These are phyloP conservation scores for Exophiala oligosperma DNA, from an alignment of 2,329 filamentous ascomycete genomes.

Conservation along the genomic window DNA sequence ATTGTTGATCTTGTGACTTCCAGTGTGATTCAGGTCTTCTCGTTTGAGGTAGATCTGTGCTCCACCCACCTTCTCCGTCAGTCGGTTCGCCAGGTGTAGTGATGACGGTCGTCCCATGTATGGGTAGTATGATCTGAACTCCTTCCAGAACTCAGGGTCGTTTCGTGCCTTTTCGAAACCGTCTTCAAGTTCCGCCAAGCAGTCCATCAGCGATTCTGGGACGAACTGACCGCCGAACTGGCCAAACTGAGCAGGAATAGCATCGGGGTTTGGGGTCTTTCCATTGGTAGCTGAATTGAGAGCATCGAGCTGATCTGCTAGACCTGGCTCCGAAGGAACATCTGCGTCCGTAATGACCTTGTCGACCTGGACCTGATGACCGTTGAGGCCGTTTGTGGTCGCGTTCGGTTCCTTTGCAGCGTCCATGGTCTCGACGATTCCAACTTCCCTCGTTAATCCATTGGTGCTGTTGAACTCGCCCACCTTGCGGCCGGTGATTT, in stretches of 20 bases:
- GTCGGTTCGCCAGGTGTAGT: slow-evolving; percentile 80
- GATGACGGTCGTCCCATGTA: slow-evolving; percentile 96
- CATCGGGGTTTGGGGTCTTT: slow-evolving; percentile 41
- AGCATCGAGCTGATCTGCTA: slow-evolving; percentile 82
- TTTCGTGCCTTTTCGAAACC: slow-evolving; percentile 87
- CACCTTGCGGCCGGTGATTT: slow-evolving; percentile 61
- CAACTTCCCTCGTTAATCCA: slow-evolving; percentile 62
- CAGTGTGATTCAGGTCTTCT: slow-evolving; percentile 96
- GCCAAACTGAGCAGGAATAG: slow-evolving; percentile 83
- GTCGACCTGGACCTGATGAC: slow-evolving; percentile 60
- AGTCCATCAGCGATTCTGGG: slow-evolving; percentile 97
- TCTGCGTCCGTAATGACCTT: slow-evolving; percentile 64
- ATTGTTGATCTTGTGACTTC: slow-evolving; percentile 99
- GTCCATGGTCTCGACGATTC: slow-evolving; percentile 67
- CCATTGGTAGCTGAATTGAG: slow-evolving; percentile 63
- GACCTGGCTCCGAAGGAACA: slow-evolving; percentile 59
- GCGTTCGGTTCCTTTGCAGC: slow-evolving; percentile 61
- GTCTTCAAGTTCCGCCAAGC: slow-evolving; percentile 81
- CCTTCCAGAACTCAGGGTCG: slow-evolving; percentile 93
- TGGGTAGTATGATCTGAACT: slow-evolving; percentile 92
- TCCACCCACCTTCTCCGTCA: slow-evolving; percentile 86
- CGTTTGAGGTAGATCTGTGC: slow-evolving; percentile 98
- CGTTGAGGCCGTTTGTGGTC: slow-evolving; percentile 36
- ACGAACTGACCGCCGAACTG: slow-evolving; percentile 98
- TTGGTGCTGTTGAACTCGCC: slow-evolving; percentile 46